Conservation (phyloP, 768 basidiomycete genomes). For the Hemileccinum rubropunctum region DNA sequence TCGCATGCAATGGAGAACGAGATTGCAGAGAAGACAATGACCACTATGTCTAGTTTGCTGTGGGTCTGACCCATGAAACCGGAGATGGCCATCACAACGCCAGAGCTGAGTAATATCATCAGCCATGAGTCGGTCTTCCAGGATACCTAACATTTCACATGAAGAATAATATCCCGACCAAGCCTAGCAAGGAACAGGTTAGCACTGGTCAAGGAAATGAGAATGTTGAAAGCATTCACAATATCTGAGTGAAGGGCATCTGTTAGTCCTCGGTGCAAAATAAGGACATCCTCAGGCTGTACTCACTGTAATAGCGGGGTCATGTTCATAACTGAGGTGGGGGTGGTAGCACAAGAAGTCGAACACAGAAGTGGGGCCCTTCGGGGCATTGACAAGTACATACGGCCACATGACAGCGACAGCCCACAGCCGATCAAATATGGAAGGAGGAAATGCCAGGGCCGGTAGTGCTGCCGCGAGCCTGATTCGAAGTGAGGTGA, state of each 20-base stretch:
- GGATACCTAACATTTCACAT: slow-evolving; percentile 8
- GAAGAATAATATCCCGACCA: slow-evolving; percentile 20
- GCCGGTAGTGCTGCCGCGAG: no score
- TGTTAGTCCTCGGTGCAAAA: not conserved
- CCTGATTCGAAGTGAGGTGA: no score
- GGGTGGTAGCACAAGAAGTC: not conserved
- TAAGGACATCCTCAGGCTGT: not conserved
- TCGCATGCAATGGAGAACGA: slow-evolving; percentile 17
- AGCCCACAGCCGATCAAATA: not conserved
- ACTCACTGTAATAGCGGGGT: slow-evolving; percentile 17
- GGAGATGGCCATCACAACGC: slow-evolving; percentile 16
- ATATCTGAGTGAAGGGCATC: slow-evolving; percentile 6
- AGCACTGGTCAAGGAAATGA: not conserved
- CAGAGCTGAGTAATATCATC: slow-evolving; percentile 10
- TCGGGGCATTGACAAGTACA: not conserved
- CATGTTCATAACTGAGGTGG: slow-evolving; percentile 5
- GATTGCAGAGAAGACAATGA: slow-evolving; percentile 14
- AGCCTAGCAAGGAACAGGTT: slow-evolving; percentile 6
- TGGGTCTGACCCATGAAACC: slow-evolving; percentile 3
- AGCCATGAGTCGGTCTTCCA: not conserved
- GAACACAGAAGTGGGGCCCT: no score
- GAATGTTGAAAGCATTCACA: slow-evolving; percentile 13
- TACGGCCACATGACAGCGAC: not conserved
- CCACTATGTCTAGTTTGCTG: slow-evolving; percentile 15
- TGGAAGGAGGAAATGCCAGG: no score